Evolutionary conservation across 208 protist genomes (phyloP), one percentile per base, ranked within the genome.

Genomic region (Wallacemonas sp.): DNA sequence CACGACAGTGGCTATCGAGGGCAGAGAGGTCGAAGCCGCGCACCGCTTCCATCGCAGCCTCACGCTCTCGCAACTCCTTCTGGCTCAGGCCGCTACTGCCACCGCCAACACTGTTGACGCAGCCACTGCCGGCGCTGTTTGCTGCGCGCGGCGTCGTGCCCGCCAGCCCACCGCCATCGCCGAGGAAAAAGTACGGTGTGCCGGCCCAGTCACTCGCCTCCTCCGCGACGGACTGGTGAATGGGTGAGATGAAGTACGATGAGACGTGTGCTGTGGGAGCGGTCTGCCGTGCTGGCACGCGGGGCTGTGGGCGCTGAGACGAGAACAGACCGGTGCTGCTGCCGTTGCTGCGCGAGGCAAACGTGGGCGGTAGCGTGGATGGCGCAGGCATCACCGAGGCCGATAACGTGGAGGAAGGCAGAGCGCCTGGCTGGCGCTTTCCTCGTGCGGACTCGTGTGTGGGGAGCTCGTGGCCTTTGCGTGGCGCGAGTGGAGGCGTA

Each of bases 171-270:
- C 85, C 85, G 29, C 85, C 85, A 1, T 87, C 74, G 1, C 82
- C 86, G 56, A 92, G 72, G 30, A 89, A 92, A 24, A 75, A 60
- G 61, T 74, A 80, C 2, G 61, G 65, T 19, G 48, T 61, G 11
- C 61, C 14, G 0, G 61, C 33, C 76, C 79, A 88, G 19, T 74
- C 63, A 23, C 78, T 67, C 34, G 81, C 74, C 49, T 66, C 69
- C 49, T 88, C 72, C 23, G 87, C 87, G 1, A 94, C 88, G 0
- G 65, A 84, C 55, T 87, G 80, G 57, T 94, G 88, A 39, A 90
- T 85, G 11, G 82, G 80, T 0, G 88, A 94, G 61, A 94, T 94
- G 56, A 80, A 94, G 52, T 80, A 90, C 12, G 70, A 85, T 5
- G 79, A 85, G 26, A 62, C 46, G 21, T n/a, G 24, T 29, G 9